Evolutionary conservation across 2,329 filamentous ascomycete species (phyloP).

Genomic region (Triangularia setosa): DNA sequence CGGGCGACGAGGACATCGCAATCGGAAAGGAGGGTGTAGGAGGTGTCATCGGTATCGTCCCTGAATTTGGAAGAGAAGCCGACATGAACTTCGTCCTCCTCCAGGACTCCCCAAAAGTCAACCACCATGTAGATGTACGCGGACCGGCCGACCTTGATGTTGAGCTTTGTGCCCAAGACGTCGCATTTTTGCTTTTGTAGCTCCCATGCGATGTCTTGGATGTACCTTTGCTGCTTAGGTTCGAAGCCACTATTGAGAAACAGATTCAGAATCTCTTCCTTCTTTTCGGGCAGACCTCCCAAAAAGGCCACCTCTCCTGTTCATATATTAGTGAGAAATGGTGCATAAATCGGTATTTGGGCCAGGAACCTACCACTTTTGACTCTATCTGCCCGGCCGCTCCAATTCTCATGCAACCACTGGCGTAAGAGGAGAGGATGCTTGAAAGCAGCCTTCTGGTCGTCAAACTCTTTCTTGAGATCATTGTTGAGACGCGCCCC

Average conservation of each 20-base stretch:
- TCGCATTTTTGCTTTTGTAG: conserved; percentile 52
- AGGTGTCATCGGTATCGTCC: conserved; percentile 49
- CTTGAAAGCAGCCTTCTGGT: conserved; percentile 48
- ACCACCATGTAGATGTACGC: conserved; percentile 63
- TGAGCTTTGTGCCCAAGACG: conserved; percentile 51
- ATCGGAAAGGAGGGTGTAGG: conserved; percentile 50
- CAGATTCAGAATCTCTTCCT: conserved; percentile 49
- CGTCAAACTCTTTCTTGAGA: conserved; percentile 49
- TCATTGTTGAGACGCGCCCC: conserved; percentile 45
- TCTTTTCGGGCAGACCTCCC: conserved; percentile 47
- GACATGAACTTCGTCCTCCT: conserved; percentile 64
- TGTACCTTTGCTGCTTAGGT: conserved; percentile 42
- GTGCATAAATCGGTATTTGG: not conserved
- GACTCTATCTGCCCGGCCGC: conserved; percentile 35
- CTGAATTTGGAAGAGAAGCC: conserved; percentile 63
- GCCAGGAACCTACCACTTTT: conserved; percentile 30
- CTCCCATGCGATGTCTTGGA: conserved; percentile 45
- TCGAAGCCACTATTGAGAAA: conserved; percentile 61
- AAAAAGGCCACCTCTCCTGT: conserved; percentile 36
- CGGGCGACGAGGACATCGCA: conserved; percentile 64
- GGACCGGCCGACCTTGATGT: conserved; percentile 58
- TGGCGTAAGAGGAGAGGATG: conserved; percentile 47
- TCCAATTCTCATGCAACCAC: conserved; percentile 48
- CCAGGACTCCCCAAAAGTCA: conserved; percentile 59
- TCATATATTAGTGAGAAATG: not conserved